These are phyloP conservation scores for Ambrosia hybrid DNA, from an alignment of 140 eudicot genomes.

Conservation along the genomic window DNA sequence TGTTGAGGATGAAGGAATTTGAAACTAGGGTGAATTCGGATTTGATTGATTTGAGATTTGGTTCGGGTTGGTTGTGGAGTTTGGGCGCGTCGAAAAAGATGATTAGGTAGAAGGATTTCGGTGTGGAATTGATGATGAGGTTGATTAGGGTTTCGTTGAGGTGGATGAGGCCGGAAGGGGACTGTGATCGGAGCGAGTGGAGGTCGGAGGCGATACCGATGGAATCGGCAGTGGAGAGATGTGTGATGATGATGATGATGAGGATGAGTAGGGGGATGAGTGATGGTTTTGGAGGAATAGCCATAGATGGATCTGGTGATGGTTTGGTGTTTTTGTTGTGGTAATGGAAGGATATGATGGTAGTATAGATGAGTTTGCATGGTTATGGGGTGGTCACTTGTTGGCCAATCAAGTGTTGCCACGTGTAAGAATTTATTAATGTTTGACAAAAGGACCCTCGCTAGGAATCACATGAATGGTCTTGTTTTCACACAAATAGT, in stretches of 20 bases:
- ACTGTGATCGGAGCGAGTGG: conserved; percentile 52
- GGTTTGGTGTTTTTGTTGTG: conserved; percentile 12
- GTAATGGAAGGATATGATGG: conserved; percentile 2
- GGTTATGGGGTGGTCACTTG: conserved; percentile 19
- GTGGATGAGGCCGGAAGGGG: conserved; percentile 60
- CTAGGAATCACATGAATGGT: too few relatives aligned
- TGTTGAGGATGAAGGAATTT: conserved; percentile 49
- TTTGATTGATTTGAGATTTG: conserved; percentile 61
- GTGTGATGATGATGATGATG: conserved; percentile 1
- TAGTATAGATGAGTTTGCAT: conserved; percentile 17
- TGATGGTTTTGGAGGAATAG: conserved; percentile 20
- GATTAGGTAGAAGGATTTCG: conserved; percentile 65
- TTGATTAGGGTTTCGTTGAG: conserved; percentile 55
- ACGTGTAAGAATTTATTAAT: too few relatives aligned
- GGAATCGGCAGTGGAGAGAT: conserved; percentile 7
- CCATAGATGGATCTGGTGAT: conserved; percentile 33
- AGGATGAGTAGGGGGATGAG: conserved; percentile 7
- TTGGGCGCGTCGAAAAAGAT: conserved; percentile 83
- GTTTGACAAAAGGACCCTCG: too few relatives aligned
- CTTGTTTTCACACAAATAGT: too few relatives aligned
- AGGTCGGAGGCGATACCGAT: conserved; percentile 39
- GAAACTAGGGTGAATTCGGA: conserved; percentile 63
- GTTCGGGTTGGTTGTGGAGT: conserved; percentile 74
- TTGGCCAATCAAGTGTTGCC: neutral
- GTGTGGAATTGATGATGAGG: conserved; percentile 36